Percentiles rank a stretch among this genome's conserved stretches.
phyloP scores from a whole-genome alignment of 805 yeast genomes.

The Danielia reshetovae region DNA sequence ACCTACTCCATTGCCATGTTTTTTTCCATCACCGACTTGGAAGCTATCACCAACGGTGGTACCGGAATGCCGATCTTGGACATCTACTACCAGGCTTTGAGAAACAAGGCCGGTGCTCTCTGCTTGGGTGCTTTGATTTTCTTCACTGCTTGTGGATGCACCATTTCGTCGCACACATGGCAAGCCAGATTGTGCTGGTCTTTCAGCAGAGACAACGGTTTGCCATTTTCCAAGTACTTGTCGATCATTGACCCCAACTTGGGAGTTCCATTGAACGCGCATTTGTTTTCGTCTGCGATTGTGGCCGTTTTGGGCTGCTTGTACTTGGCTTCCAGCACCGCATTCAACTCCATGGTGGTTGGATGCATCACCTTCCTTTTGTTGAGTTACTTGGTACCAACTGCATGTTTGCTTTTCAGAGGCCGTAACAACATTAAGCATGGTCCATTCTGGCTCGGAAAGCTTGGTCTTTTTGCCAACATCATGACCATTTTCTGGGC shows the following conservation, averaged over 20 bases:
- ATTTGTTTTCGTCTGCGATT: slow-evolving; percentile 30
- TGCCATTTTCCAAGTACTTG: slow-evolving; percentile 38
- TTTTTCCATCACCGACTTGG: slow-evolving; percentile 32
- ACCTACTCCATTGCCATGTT: slow-evolving; percentile 39
- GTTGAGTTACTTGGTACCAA: slow-evolving; percentile 35
- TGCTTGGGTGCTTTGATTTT: slow-evolving; percentile 33
- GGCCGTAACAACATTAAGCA: slow-evolving; percentile 37
- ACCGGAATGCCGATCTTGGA: slow-evolving; percentile 41
- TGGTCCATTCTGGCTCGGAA: slow-evolving; percentile 42
- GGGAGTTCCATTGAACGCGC: slow-evolving; percentile 40
- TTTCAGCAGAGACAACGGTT: slow-evolving; percentile 40
- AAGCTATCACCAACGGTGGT: slow-evolving; percentile 22
- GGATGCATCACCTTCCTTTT: slow-evolving; percentile 38
- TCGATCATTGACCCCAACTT: slow-evolving; percentile 33
- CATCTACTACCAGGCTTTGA: slow-evolving; percentile 37
- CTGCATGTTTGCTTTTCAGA: slow-evolving; percentile 29
- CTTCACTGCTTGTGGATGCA: slow-evolving; percentile 36
- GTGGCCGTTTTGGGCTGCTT: slow-evolving; percentile 36
- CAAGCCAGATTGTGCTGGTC: slow-evolving; percentile 44
- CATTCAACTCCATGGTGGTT: slow-evolving; percentile 37
- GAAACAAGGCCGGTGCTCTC: slow-evolving; percentile 32
- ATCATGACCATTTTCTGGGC: slow-evolving; percentile 32
- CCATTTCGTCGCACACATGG: slow-evolving; percentile 40
- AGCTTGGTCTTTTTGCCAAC: slow-evolving; percentile 31
- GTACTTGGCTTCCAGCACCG: slow-evolving; percentile 35